phyloP scores from a whole-genome alignment of 169 alveolate genomes.

The Eimeria falciformis region DNA sequence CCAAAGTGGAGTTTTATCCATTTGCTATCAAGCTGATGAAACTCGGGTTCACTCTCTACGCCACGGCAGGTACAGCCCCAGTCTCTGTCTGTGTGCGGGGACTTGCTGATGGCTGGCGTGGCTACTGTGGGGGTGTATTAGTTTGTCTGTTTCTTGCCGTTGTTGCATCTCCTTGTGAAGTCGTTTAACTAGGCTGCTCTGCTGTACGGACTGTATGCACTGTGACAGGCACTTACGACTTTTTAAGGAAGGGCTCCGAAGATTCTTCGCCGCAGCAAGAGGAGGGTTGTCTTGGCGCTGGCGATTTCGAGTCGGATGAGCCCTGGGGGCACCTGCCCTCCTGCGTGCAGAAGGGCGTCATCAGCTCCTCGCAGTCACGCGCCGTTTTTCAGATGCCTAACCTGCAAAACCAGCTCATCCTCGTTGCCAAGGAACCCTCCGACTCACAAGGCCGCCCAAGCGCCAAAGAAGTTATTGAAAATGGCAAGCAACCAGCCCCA shows the following conservation, averaged over 20 bases:
- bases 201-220: neutral
- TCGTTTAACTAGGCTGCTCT: neutral
- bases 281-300: neutral
- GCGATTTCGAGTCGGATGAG: slow-evolving; percentile 2
- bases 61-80: slow-evolving; percentile 61
- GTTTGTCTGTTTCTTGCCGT: neutral
- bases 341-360: neutral
- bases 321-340: slow-evolving; percentile 19
- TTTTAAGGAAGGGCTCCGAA: neutral
- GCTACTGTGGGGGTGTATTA: neutral
- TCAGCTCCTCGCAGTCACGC: neutral
- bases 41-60: slow-evolving; percentile 69
- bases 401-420: neutral
- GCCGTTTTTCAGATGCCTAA: neutral
- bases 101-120: no score
- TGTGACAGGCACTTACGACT: neutral
- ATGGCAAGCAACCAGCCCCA: neutral
- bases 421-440: neutral
- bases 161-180: neutral
- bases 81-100: no score
- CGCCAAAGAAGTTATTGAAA: slow-evolving; percentile 5
- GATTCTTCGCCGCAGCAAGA: neutral
- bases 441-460: neutral
- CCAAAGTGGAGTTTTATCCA: slow-evolving; percentile 57
- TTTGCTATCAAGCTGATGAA: slow-evolving; percentile 18